Evolutionary conservation across 139 green algal genomes (phyloP).

Genomic region (Coccomyxa sp.): DNA sequence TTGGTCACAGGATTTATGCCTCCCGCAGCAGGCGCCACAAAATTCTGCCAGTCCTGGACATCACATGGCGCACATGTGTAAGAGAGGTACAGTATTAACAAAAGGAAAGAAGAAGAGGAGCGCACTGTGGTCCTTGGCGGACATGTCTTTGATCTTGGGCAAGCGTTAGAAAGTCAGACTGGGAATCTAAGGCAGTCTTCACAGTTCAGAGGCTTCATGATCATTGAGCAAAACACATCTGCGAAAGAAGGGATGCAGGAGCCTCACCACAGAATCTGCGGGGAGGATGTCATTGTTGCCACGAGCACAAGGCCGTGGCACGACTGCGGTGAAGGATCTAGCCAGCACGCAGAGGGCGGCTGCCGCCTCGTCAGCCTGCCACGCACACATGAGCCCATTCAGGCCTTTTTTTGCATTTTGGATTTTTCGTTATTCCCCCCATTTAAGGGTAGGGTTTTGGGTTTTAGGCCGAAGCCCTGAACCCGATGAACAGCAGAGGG

Average conservation of each 20-base stretch:
- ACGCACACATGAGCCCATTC: not conserved
- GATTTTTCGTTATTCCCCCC: not conserved
- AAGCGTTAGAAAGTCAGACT: no score
- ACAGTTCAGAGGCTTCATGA: not conserved
- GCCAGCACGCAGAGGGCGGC: not conserved
- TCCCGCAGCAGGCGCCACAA: no score
- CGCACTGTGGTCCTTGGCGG: not conserved
- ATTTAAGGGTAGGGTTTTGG: not conserved
- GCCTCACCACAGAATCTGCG: not conserved
- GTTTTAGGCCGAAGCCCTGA: not conserved
- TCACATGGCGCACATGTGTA: no score
- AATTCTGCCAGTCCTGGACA: no score
- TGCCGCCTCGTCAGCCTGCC: not conserved
- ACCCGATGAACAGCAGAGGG: not conserved
- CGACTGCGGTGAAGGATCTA: slow-evolving; percentile 13
- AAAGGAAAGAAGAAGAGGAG: not conserved
- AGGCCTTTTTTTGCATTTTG: not conserved
- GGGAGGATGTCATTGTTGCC: not conserved
- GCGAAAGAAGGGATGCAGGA: not conserved
- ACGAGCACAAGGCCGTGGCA: slow-evolving; percentile 9
- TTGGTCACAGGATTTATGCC: no score
- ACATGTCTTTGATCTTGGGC: not conserved
- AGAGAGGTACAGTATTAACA: not conserved
- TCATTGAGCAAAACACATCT: not conserved
- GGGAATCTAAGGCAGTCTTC: not conserved